Base-by-base conservation (phyloP, 257 asterid species). In the Ophiorrhiza pumila region DNA sequence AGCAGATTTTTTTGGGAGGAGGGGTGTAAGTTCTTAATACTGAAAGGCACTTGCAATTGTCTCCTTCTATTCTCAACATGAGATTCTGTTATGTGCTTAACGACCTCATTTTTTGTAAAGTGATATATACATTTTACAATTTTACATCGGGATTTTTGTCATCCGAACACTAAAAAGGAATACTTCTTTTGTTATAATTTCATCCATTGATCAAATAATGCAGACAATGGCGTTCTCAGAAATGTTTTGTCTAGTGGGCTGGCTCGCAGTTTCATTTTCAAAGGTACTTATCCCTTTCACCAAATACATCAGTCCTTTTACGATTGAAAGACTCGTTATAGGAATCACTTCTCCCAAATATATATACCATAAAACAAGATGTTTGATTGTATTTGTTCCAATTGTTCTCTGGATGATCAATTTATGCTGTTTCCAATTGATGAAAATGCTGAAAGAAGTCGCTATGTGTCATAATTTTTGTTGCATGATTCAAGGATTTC, bases 181-280 rank as follows among this genome's bases (percentile, higher is more conserved):
- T 27, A 15, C 5, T 31, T 29, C 0, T 6, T 41, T 74, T 57
- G 22, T 42, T 60, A 8, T 46, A 31, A 46, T 59, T 18, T 8
- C 34, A 43, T 20, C 25, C 20, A 31, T 75, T 78, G 72, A 41
- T 69, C 69, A 20, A 35, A 72, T 62, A 55, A 74, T 83, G 73
- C 87, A 94, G 98, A 84, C 97, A 74, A 86, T 91, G 98, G 93
- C 90, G 69, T 79, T 90, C 34, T 88, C 97, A 0, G 89, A 87
- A 74, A 20, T 91, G 75, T 87, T 91, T 77, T 84, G 83, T 72
- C 66, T 81, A 39, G 60, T 71, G 37, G 98, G 98, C 45, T 94
- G 97, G 96, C 74, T 83, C 55, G 87, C 89, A 71, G 84, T 94
- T 65, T 85, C 87, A 66, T 85, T 91, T 73, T 75, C 96, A 27